Conservation (phyloP, 2,329 filamentous ascomycete species). For the Rhynchosporium secalis region DNA sequence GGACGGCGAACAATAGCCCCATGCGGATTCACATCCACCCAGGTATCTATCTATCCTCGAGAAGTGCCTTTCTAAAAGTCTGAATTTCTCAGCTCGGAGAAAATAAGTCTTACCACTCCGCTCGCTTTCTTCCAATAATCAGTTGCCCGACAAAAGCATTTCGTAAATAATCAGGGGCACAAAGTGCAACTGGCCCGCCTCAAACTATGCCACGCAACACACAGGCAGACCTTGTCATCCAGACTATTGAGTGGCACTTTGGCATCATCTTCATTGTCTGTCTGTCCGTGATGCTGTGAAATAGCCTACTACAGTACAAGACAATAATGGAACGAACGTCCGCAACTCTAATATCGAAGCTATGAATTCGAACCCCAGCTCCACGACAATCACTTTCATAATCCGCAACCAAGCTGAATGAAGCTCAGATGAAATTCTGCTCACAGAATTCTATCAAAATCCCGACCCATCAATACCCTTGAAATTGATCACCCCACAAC, state of each 20-base stretch:
- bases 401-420: too few relatives aligned
- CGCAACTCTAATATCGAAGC: background rate
- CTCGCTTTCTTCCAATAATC: background rate
- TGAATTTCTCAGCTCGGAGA: background rate
- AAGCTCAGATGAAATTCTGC: background rate
- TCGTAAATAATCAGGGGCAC: background rate
- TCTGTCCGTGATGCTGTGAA: background rate
- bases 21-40: background rate
- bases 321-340: too few relatives aligned
- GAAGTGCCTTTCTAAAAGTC: background rate
- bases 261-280: conserved; percentile 1
- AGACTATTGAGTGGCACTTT: conserved; percentile 1
- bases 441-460: background rate
- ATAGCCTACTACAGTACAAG: background rate
- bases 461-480: background rate
- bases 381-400: background rate
- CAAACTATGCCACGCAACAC: background rate
- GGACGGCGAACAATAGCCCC: background rate
- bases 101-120: background rate
- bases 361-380: background rate
- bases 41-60: background rate
- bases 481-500: conserved; percentile 2
- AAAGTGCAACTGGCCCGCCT: background rate
- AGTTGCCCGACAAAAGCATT: background rate
- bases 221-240: background rate